phyloP scores from a whole-genome alignment of 768 basidiomycete genomes.

The Filobasidium floriforme region DNA sequence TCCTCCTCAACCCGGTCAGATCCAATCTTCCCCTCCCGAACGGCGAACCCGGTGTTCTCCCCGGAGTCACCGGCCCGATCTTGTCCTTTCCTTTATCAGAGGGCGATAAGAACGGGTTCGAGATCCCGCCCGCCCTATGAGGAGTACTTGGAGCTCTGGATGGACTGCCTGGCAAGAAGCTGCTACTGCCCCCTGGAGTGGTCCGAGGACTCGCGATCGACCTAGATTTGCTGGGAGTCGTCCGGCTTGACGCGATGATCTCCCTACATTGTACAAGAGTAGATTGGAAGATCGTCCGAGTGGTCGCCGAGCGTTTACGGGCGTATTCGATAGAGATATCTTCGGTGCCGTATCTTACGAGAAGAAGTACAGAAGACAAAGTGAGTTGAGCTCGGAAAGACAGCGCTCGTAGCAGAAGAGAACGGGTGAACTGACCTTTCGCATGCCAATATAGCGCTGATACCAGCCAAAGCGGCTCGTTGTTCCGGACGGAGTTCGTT shows the following conservation, averaged over 20 bases:
- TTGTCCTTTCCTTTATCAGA: not conserved
- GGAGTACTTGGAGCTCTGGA: not conserved
- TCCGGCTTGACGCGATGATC: not conserved
- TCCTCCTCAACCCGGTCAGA: not conserved
- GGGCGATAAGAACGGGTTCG: not conserved
- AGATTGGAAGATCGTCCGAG: conserved; percentile 4
- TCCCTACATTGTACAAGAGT: not conserved
- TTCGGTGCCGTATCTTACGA: not conserved
- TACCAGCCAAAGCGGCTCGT: conserved; percentile 36
- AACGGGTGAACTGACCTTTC: conserved; percentile 29
- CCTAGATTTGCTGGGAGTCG: not conserved
- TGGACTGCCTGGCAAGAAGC: not conserved
- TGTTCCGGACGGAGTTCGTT: conserved; percentile 37
- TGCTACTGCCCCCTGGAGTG: not conserved
- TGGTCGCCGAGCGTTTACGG: conserved; percentile 6
- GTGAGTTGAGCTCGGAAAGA: not conserved
- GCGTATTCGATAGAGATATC: conserved; percentile 9
- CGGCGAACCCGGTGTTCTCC: not conserved
- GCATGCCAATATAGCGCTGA: conserved; percentile 36
- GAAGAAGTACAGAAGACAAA: too few species aligned
- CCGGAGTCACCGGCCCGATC: not conserved
- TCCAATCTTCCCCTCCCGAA: not conserved
- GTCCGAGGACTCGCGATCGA: not conserved
- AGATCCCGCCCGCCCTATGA: not conserved
- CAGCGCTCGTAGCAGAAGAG: not conserved